These are phyloP conservation scores for Elsinoe fawcettii DNA, from an alignment of 2,329 filamentous ascomycete genomes.

Conservation along the genomic window DNA sequence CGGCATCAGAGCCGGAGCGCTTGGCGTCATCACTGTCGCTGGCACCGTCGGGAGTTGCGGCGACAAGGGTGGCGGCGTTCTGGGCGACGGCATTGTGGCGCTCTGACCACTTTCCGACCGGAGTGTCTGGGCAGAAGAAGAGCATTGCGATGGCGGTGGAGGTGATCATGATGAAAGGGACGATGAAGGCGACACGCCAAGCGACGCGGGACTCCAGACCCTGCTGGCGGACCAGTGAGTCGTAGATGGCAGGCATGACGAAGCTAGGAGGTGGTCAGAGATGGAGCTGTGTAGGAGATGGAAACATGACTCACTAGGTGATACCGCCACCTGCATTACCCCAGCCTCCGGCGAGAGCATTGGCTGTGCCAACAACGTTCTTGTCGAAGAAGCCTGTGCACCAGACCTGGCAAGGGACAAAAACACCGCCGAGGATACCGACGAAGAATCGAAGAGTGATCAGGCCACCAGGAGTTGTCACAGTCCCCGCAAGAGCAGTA, in stretches of 20 bases:
- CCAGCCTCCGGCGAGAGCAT: conserved; percentile 70
- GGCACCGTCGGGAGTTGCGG: conserved; percentile 40
- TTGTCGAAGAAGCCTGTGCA: conserved; percentile 60
- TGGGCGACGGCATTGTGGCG: conserved; percentile 47
- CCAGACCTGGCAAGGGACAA: conserved; percentile 82
- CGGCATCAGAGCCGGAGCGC: conserved; percentile 30
- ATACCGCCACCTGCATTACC: conserved; percentile 80
- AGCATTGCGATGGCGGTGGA: conserved; percentile 57
- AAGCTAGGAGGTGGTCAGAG: conserved; percentile 15
- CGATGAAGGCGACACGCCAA: conserved; percentile 73
- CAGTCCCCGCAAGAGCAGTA: conserved; percentile 66
- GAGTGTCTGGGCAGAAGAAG: conserved; percentile 67
- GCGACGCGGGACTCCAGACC: conserved; percentile 58
- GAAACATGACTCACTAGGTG: conserved; percentile 75
- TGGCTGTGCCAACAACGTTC: conserved; percentile 76
- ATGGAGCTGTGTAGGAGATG: neutral
- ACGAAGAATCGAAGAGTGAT: conserved; percentile 66
- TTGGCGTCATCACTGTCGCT: conserved; percentile 19
- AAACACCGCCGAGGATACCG: conserved; percentile 63
- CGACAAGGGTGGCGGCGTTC: conserved; percentile 39
- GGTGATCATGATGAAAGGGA: conserved; percentile 70
- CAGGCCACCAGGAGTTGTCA: conserved; percentile 56
- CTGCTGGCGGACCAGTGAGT: conserved; percentile 54
- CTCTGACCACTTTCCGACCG: conserved; percentile 69
- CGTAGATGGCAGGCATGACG: conserved; percentile 59